Base-by-base conservation (phyloP, 257 asterid species). In the Penstemon eatonii region DNA sequence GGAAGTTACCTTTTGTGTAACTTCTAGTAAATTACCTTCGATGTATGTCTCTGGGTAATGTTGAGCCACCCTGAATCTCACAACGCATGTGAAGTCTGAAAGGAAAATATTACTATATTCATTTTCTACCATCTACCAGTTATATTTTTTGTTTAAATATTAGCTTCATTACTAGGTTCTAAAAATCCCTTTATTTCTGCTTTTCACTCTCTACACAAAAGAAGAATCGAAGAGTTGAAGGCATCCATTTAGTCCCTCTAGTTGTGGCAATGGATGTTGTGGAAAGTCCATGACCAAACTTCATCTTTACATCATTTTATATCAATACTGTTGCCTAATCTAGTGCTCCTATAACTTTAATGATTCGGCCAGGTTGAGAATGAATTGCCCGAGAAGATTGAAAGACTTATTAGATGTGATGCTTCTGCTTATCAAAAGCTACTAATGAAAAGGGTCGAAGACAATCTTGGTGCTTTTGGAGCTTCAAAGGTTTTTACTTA, bases 401-500 rank as follows among this genome's bases (percentile, higher is more conserved):
- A 91, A 78, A 83, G 97, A 57, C 92, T 94, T 68, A 71, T 94
- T 68, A 91, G 99, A 80, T 94, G 99, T 72, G 99, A 94, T 74
- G 99, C 99, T 69, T 91, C 97, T 68, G 80, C 95, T 15, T 94
- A 94, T 79, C 99, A 94, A 70, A 94, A 87, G 80, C 85, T 94
- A 69, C 79, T 94, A 87, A 94, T 91, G 89, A 94, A 86, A 86
- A 86, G 99, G 82, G 97, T 94, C 50, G 99, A 94, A 80, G 96
- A 87, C 47, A 94, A 94, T 75, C 99, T 94, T 74, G 99, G 99
- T 65, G 97, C 97, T 67, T 78, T 94, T 66, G 99, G 99, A 77
- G 58, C 89, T 65, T 82, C 97, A 37, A 94, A 91, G 99, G 99
- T 94, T 66, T 71, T 66, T 11, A 68, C 64, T 47, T 50, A 63